Percentiles rank a stretch among this genome's conserved stretches.
These are phyloP conservation scores for Monosporascus cannonballus DNA, from an alignment of 2,329 filamentous ascomycete genomes.

Conservation along the genomic window DNA sequence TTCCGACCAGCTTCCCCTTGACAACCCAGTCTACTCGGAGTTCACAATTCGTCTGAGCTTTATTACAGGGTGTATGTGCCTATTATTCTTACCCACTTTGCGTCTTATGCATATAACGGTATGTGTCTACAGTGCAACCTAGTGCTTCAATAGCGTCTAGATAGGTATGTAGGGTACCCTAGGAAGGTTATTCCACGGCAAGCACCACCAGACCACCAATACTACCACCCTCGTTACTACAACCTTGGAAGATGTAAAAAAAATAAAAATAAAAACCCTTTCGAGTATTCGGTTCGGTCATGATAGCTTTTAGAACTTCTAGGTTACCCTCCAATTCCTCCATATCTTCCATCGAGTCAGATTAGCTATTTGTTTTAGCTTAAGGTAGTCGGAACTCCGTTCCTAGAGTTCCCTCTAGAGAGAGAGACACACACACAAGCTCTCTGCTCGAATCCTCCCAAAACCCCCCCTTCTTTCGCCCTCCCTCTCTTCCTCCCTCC, in stretches of 20 bases:
- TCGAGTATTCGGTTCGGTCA: constrained; percentile 17
- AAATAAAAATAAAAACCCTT: too few species aligned
- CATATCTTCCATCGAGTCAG: constrained; percentile 19
- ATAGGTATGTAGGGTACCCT: too few species aligned
- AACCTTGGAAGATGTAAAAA: background rate
- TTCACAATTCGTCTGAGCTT: too few species aligned
- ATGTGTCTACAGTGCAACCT: too few species aligned
- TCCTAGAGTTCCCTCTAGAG: constrained; percentile 20
- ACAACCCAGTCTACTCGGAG: too few species aligned
- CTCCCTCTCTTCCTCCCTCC: constrained; percentile 25
- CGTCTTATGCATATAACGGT: too few species aligned
- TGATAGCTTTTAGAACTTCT: constrained; percentile 15
- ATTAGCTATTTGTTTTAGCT: constrained; percentile 16
- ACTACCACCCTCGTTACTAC: constrained; percentile 5
- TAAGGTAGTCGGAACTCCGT: constrained; percentile 17
- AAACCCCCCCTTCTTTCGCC: constrained; percentile 23
- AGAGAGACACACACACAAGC: constrained; percentile 1
- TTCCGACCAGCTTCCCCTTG: too few species aligned
- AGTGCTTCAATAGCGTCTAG: too few species aligned
- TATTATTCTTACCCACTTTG: too few species aligned
- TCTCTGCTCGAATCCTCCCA: constrained; percentile 25
- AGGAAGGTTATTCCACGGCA: background rate
- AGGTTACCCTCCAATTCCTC: constrained; percentile 20
- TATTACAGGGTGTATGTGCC: too few species aligned
- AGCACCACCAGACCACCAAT: constrained; percentile 5